Evolutionary conservation across 2,329 filamentous ascomycete genomes (phyloP).

Genomic region (Ceratocystis huliohia): DNA sequence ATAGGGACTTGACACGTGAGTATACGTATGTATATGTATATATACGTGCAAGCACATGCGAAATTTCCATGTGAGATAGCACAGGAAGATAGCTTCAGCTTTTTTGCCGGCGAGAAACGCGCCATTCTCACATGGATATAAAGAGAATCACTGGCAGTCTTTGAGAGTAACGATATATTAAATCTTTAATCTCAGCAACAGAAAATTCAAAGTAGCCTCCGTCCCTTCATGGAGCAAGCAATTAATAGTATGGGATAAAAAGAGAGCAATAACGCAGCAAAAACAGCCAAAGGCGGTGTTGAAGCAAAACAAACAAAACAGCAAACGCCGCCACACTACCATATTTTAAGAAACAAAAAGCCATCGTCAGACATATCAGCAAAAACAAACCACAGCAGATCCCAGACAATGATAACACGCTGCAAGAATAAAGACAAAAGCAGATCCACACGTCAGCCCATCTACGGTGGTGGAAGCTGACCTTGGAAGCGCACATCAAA

Average conservation of each 20-base stretch:
- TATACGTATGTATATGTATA: background rate
- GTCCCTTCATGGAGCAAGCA: background rate
- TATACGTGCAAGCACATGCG: background rate
- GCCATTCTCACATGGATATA: background rate
- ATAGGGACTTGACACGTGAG: background rate
- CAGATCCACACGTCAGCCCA: background rate
- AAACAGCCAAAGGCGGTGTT: background rate
- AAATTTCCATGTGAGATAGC: no score
- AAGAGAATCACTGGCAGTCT: background rate
- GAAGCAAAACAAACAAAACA: background rate
- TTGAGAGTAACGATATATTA: background rate
- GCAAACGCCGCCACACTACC: background rate
- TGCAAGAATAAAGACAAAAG: background rate
- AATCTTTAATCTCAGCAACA: background rate
- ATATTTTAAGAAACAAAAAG: constrained; percentile 1
- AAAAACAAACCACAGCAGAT: constrained; percentile 1
- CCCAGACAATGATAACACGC: background rate
- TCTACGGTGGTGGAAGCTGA: background rate
- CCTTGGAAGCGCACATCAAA: constrained; percentile 60
- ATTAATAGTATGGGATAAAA: background rate
- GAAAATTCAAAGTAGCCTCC: background rate
- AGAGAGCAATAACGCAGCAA: background rate
- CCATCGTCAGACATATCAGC: constrained; percentile 5
- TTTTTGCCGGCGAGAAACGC: no score
- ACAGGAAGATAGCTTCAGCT: no score